A percentile compares a stretch with the other conserved stretches of the same genome.
phyloP scores from a whole-genome alignment of 495 filamentous ascomycete genomes.

The Collariella sp. region DNA sequence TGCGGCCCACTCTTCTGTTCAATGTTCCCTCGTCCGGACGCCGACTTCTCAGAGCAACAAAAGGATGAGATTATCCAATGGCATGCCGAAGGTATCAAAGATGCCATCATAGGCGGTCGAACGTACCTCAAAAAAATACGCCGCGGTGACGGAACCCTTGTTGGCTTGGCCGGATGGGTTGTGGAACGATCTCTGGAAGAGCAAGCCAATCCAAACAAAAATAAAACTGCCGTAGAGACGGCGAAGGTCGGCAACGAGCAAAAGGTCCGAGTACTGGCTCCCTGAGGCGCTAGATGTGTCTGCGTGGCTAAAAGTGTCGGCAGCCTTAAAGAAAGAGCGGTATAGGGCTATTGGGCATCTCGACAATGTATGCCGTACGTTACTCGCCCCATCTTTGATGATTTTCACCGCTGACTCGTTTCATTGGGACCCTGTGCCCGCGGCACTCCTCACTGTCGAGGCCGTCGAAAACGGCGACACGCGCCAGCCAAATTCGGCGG shows the following conservation, averaged over 20 bases:
- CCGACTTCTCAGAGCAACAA: constrained; percentile 6
- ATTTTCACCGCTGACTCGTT: too few species aligned
- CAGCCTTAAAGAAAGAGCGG: constrained; percentile 6
- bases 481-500: constrained; percentile 10
- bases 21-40: constrained; percentile 3
- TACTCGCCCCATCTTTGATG: too few species aligned
- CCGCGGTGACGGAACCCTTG: neutral
- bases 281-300: constrained; percentile 5
- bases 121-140: constrained; percentile 5
- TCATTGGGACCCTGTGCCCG: neutral
- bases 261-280: constrained; percentile 1
- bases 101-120: constrained; percentile 2
- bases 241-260: neutral
- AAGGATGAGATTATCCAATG: constrained; percentile 8
- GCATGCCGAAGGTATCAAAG: constrained; percentile 3
- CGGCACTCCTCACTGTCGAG: constrained; percentile 1
- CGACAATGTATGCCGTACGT: constrained; percentile 4
- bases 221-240: neutral
- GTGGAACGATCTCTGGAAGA: neutral
- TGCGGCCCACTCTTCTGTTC: constrained; percentile 4
- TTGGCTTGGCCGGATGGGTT: constrained; percentile 9
- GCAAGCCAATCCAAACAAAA: too few species aligned
- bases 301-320: constrained; percentile 7
- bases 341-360: neutral
- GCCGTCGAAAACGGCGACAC: constrained; percentile 4